Percentiles rank a stretch among this genome's conserved stretches.
These are phyloP conservation scores for Metschnikowia kofuensis DNA, from an alignment of 805 yeast species.

Conservation along the genomic window DNA sequence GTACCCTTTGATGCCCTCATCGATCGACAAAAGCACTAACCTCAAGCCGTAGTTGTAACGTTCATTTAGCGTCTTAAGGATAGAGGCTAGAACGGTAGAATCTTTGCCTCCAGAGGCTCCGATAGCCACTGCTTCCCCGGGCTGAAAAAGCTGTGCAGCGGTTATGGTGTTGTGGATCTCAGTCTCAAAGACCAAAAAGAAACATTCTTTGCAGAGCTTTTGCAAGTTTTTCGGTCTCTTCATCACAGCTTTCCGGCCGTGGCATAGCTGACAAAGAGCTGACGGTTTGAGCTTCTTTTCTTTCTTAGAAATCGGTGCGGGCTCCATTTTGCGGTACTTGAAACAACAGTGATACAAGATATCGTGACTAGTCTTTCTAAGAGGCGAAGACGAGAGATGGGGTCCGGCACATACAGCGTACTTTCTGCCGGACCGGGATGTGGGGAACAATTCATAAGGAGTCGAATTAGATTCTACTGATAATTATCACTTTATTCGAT, in stretches of 20 bases:
- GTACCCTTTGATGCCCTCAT: constrained; percentile 96
- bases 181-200: constrained; percentile 86
- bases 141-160: constrained; percentile 62
- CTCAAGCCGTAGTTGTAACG: constrained; percentile 85
- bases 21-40: constrained; percentile 79
- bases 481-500: too few species aligned
- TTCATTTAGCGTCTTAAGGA: constrained; percentile 83
- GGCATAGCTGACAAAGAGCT: constrained; percentile 79
- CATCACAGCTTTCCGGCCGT: constrained; percentile 76
- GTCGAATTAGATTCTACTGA: background rate
- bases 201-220: constrained; percentile 87
- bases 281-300: constrained; percentile 29
- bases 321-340: background rate
- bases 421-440: background rate
- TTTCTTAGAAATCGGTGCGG: background rate
- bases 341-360: background rate
- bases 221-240: constrained; percentile 90
- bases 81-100: constrained; percentile 89
- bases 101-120: constrained; percentile 99
- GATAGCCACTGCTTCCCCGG: constrained; percentile 88
- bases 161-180: constrained; percentile 91
- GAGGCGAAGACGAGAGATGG: constrained; percentile 2
- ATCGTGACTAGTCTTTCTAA: background rate
- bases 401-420: background rate
- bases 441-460: too few species aligned